phyloP scores from a whole-genome alignment of 192 early-diverging fungal genomes.

The Coemansia sp. region DNA sequence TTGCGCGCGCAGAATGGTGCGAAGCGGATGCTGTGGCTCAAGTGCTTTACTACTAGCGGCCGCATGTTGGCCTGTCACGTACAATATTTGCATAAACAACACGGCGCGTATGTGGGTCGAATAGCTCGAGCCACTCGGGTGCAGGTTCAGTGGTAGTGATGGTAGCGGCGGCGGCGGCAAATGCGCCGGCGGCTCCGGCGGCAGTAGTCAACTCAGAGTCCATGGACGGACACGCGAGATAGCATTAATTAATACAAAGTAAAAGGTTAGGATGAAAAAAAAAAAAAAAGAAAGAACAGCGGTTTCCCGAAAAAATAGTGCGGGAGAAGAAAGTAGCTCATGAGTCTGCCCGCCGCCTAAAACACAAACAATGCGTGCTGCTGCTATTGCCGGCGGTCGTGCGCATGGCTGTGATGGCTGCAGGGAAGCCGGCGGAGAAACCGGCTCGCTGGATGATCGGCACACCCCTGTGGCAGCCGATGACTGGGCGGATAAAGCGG shows the following conservation, averaged over 20 bases:
- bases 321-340: constrained; percentile 1
- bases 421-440: neutral
- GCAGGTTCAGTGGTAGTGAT: constrained; percentile 10
- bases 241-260: constrained; percentile 19
- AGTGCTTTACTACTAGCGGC: neutral
- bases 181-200: constrained; percentile 2
- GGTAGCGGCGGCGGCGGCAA: constrained; percentile 17
- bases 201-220: constrained; percentile 3
- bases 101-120: constrained; percentile 62
- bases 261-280: neutral
- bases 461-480: neutral
- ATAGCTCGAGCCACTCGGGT: constrained; percentile 68
- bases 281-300: constrained; percentile 1
- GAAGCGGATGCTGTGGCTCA: neutral
- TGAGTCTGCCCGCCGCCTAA: neutral
- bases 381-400: neutral
- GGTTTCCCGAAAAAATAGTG: neutral
- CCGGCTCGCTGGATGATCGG: neutral
- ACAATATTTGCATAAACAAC: constrained; percentile 71
- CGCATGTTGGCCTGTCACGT: constrained; percentile 14
- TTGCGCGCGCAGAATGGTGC: neutral
- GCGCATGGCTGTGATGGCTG: constrained; percentile 1
- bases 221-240: constrained; percentile 6
- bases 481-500: neutral
- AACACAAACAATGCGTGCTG: neutral